These are phyloP conservation scores for Psidium guajava DNA, from an alignment of 345 rosid genomes.

Conservation along the genomic window DNA sequence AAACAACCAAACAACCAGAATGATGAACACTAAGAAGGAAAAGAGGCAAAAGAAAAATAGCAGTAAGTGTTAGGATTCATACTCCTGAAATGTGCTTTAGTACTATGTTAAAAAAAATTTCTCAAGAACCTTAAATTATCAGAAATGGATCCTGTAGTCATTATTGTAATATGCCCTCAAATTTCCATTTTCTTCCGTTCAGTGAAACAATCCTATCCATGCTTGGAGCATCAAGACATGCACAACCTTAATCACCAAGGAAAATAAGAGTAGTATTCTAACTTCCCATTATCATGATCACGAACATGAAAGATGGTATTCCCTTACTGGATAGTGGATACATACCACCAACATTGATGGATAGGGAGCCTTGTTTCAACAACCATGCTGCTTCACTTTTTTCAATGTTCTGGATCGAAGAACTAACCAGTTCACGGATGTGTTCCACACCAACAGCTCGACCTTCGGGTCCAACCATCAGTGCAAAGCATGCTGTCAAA, in stretches of 20 bases:
- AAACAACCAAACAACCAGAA: background rate
- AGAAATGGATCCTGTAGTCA: background rate
- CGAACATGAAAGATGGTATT: background rate
- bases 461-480: constrained; percentile 86
- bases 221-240: background rate
- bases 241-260: background rate
- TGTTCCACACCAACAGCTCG: constrained; percentile 89
- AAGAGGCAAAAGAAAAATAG: background rate
- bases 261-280: background rate
- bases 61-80: background rate
- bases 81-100: background rate
- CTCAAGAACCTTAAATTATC: background rate
- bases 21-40: background rate
- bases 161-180: background rate
- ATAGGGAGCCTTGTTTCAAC: constrained; percentile 62
- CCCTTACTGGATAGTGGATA: background rate
- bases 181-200: background rate
- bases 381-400: constrained; percentile 68
- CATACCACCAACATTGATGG: constrained; percentile 78
- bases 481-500: constrained; percentile 84
- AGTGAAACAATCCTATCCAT: background rate
- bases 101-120: background rate
- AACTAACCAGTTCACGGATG: constrained; percentile 65
- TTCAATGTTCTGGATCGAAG: constrained; percentile 56
- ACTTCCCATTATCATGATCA: background rate